Evolutionary conservation across 345 rosid genomes (phyloP).

Genomic region (Nasturtium officinale): DNA sequence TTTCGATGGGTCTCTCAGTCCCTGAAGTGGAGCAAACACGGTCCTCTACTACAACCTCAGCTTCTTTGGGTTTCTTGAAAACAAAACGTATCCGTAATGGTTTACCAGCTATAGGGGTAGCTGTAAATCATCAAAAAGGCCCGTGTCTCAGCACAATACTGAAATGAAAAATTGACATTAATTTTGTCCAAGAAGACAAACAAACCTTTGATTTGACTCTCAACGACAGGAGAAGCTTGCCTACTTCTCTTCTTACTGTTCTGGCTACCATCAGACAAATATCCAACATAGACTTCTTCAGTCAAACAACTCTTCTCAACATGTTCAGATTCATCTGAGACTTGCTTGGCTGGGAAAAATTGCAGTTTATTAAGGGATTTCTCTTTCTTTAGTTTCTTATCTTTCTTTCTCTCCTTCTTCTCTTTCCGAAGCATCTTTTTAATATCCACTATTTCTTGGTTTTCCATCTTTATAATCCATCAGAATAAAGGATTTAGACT

Average conservation of each 20-base stretch:
- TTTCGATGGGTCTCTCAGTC: not conserved
- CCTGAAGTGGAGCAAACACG: constrained; percentile 44
- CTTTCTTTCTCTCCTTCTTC: constrained; percentile 41
- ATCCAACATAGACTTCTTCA: constrained; percentile 34
- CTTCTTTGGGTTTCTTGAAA: constrained; percentile 40
- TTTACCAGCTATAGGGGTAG: constrained; percentile 48
- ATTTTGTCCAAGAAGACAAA: not conserved
- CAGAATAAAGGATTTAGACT: constrained; percentile 47
- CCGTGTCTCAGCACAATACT: not conserved
- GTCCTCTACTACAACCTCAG: constrained; percentile 32
- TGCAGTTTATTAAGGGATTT: constrained; percentile 5
- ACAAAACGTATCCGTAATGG: constrained; percentile 54
- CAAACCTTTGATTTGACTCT: constrained; percentile 47
- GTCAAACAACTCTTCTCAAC: constrained; percentile 41
- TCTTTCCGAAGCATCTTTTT: constrained; percentile 32
- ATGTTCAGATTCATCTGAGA: constrained; percentile 37
- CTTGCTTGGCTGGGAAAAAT: not conserved
- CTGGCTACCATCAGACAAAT: constrained; percentile 53
- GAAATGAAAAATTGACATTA: not conserved
- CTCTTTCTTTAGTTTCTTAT: constrained; percentile 17
- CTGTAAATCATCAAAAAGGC: not conserved
- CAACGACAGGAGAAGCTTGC: constrained; percentile 28
- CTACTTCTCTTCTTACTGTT: constrained; percentile 53
- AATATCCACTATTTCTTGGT: constrained; percentile 1
- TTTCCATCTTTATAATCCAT: constrained; percentile 45